Base-by-base conservation (phyloP, 2,329 filamentous ascomycete species). In the Chrysosphaeria jannelii region DNA sequence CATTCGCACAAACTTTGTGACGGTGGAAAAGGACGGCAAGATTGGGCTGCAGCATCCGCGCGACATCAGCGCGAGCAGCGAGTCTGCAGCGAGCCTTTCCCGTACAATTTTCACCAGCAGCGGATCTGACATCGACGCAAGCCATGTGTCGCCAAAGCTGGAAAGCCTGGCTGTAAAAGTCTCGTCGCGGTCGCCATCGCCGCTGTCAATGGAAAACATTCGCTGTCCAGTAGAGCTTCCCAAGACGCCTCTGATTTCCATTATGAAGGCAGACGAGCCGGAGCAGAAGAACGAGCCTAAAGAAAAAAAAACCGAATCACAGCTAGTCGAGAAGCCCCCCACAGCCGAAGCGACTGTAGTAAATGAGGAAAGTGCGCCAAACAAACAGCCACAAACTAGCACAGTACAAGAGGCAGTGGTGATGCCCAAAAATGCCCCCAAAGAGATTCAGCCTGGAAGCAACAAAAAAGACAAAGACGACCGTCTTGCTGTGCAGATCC, bases 1-100 rank as follows among this genome's bases (percentile, higher is more conserved):
- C 43, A 63, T 78, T 20, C 58, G 69, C 32, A 70, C 69, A 18
- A 72, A 51, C 39, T 79, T 79, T 39, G 57, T 79, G 24, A 59
- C 68, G 10, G 56, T 79, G 21, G 68, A 76, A 37, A 61, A 61
- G 30, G 55, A 61, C 42, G 57, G 58, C 25, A 47, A 52, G 21
- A 45, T 62, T 32, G 57, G 57, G 21, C 40, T 63, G 14, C 48
- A 45, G 35, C 40, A 47, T n/a, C n/a, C n/a, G n/a, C n/a, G n/a
- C n/a, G n/a, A n/a, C n/a, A n/a, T n/a, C 28, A 44, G 50, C 20
- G 38, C 37, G 13, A 53, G 49, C 30, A 37, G 40, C 19, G 49
- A 52, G 13, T 51, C 49, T 0, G 37, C 35, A 19, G 37, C 41
- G 5, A 42, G 40, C 6, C 37, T 39, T 4, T 40, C 38, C 10